Evolutionary conservation across 1,284 basidiomycete species (phyloP).

Genomic region (Thelephora terrestris): DNA sequence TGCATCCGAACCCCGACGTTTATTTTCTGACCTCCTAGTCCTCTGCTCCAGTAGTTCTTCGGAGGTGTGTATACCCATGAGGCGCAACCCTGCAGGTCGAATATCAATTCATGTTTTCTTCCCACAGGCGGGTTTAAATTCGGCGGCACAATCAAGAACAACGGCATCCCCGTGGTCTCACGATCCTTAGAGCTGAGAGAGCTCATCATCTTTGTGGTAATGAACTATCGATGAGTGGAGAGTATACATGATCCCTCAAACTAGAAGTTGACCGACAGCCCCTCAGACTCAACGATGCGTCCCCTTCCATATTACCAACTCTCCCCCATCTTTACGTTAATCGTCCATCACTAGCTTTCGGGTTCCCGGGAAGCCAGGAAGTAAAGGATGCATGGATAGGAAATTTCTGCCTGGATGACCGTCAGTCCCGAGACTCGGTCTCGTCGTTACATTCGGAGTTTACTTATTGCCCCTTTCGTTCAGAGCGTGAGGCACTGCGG

Average conservation of each 20-base stretch:
- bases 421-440: constrained; percentile 13
- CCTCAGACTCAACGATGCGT: not conserved
- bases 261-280: constrained; percentile 2
- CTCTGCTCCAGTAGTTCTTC: constrained; percentile 16
- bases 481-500: constrained; percentile 22
- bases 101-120: constrained; percentile 9
- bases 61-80: constrained; percentile 13
- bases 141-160: constrained; percentile 14
- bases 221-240: constrained; percentile 18
- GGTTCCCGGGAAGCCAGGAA: constrained; percentile 26
- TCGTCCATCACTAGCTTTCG: constrained; percentile 15
- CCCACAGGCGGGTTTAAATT: constrained; percentile 21
- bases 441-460: not conserved
- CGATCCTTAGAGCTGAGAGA: constrained; percentile 11
- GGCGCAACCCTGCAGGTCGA: not conserved
- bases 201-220: constrained; percentile 19
- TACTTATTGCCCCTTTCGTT: not conserved
- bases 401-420: constrained; percentile 28
- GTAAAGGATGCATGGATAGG: constrained; percentile 23
- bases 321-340: not conserved
- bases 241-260: not conserved
- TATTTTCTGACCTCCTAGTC: constrained; percentile 3
- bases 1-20: not conserved
- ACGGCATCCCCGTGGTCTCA: not conserved
- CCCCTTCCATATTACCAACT: not conserved